Base-by-base conservation (phyloP, 2,329 filamentous ascomycete species). In the Elsinoe arachidis region DNA sequence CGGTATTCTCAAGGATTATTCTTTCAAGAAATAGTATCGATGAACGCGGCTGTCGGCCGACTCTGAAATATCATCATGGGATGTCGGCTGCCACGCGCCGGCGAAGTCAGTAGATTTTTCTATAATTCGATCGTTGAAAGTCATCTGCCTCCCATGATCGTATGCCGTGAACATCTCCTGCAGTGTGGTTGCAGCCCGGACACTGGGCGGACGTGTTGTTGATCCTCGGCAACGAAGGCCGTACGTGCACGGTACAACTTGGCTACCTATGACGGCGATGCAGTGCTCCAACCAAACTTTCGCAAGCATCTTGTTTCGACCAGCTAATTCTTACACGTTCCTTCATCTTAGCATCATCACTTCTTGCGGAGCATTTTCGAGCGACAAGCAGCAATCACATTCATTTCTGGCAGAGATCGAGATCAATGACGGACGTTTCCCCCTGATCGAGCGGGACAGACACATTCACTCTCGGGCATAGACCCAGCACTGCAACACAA, bases 1-100 rank as follows among this genome's bases (percentile, higher is more conserved):
- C 64, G 83, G 86, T 62, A 80, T 95, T 59, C 78, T 95, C 68
- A 85, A 90, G 74, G 88, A 92, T 68, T 91, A 83, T 62, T 79
- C 76, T 15, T 30, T 58, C 15, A 61, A 61, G 41, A 61, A 57
- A 56, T 60, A 58, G 35, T 37, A 26, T 23, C 3, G 3, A 3
- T 53, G 12, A 14, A 23, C 3, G 33, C 19, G 10, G 57, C 15
- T 17, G 26, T 51, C 14, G 14, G 10, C 7, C 35, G 10, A 34
- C 35, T 35, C 17, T 44, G n/a, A 41, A 21, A 17, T 11, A 26
- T 26, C n/a, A 39, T 39, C 5, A 4, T 39, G 26, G 26, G 26
- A 30, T 30, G 26, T 5, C 26, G 26, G 26, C 26, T 30, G 26
- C 9, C 7, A 30, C 26, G 26, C 26, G 26, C 26, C 26, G 7